Evolutionary conservation across 352 stramenopile species (phyloP).

Genomic region (Pythium plurisporium): DNA sequence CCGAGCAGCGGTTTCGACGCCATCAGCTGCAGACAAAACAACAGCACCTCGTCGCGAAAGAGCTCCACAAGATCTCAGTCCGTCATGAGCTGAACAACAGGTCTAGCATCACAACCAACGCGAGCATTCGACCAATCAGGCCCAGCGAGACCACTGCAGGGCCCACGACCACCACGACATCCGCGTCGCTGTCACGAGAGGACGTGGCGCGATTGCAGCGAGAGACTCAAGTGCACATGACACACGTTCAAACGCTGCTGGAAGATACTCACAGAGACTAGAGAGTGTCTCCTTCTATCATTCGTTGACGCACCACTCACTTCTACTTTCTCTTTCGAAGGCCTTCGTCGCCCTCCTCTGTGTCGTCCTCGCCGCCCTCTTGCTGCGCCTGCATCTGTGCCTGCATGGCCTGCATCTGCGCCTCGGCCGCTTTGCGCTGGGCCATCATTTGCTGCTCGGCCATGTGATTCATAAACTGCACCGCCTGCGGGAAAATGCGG

Average conservation of each 20-base stretch:
- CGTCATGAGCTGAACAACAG: constrained; percentile 5
- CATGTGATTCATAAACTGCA: constrained; percentile 88
- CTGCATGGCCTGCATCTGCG: constrained; percentile 68
- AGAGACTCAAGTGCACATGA: constrained; percentile 51
- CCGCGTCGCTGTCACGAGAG: constrained; percentile 1
- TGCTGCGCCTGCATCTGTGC: constrained; percentile 45
- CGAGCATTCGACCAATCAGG: too few species aligned
- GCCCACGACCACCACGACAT: background rate
- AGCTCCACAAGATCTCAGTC: constrained; percentile 23
- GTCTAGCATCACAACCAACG: background rate
- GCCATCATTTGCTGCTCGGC: constrained; percentile 81
- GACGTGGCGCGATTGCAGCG: constrained; percentile 37
- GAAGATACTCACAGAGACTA: constrained; percentile 15
- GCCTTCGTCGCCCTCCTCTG: constrained; percentile 27
- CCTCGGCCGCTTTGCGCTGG: constrained; percentile 67
- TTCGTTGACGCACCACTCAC: background rate
- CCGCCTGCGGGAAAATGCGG: constrained; percentile 84
- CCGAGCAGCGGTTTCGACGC: constrained; percentile 42
- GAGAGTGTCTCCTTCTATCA: constrained; percentile 11
- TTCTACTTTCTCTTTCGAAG: constrained; percentile 70
- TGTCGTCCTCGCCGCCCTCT: constrained; percentile 10
- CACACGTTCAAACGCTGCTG: constrained; percentile 32
- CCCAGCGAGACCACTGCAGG: background rate
- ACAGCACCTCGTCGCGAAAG: constrained; percentile 1
- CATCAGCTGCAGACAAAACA: constrained; percentile 22